Evolutionary conservation across 176 grass and related monocot species (phyloP), one percentile per base, ranked within the genome.

Genomic region (Eragrostis nindensis): DNA sequence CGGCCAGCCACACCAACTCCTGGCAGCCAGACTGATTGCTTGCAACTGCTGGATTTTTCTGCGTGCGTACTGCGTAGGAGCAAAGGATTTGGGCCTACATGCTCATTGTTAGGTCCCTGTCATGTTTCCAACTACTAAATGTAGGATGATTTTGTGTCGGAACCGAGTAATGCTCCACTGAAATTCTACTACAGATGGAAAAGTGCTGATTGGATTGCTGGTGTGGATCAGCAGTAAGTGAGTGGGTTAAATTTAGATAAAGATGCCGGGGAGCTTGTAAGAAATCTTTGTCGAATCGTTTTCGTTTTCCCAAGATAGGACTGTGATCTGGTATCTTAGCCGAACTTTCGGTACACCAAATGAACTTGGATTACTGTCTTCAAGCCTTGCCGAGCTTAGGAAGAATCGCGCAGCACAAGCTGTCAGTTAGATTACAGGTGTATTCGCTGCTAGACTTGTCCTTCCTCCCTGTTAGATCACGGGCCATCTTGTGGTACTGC

Each of bases 1-100:
- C 77, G 10, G 46, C 49, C 66, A 48, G 16, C 50, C 48, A 77
- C 70, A 77, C 70, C 82, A 73, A 77, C 80, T 56, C 27, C 46
- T 73, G 63, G 55, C 57, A 56, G 81, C n/a, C n/a, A n/a, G n/a
- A n/a, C n/a, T n/a, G n/a, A 52, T 69, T 77, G 52, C 69, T 44
- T 17, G 24, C 67, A 44, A 46, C 22, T 50, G 42, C 69, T 84
- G 13, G 73, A 55, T 65, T 73, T 49, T 49, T 47, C 44, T 41
- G 30, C 30, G 13, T n/a, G n/a, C n/a, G n/a, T n/a, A n/a, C n/a
- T 60, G n/a, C n/a, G n/a, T n/a, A 46, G 15, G 80, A 84, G 50
- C 68, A 68, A 60, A 36, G 53, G 6, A 27, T n/a, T 57, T 25
- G 68, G 86, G 32, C 75, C 81, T 85, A 65, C 82, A 39, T 81